These are phyloP conservation scores for Eucalyptus erythrocorys DNA, from an alignment of 345 rosid species.

Conservation along the genomic window DNA sequence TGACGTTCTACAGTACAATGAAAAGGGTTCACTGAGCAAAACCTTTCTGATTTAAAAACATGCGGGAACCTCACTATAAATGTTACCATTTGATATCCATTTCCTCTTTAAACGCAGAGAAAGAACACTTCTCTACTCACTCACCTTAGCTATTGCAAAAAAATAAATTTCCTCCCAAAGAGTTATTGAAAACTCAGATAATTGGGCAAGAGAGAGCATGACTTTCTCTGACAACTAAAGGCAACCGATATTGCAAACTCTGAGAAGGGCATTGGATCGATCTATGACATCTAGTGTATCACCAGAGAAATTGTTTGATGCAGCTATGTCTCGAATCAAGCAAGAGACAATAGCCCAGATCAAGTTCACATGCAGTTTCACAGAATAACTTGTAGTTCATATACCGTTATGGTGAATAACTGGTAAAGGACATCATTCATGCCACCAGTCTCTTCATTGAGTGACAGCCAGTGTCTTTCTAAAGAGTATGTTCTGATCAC, in stretches of 20 bases:
- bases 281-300: neutral
- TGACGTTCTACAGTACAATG: neutral
- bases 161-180: neutral
- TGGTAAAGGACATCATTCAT: slow-evolving; percentile 92
- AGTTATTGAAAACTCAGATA: neutral
- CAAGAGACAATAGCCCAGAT: neutral
- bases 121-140: neutral
- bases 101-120: neutral
- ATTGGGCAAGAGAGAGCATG: neutral
- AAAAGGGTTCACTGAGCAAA: neutral
- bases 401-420: slow-evolving; percentile 55
- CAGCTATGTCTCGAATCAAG: neutral
- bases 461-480: slow-evolving; percentile 69
- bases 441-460: slow-evolving; percentile 94
- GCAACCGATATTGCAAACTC: neutral
- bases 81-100: neutral
- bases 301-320: neutral
- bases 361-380: neutral
- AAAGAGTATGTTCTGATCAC: slow-evolving; percentile 44
- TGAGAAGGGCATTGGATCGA: neutral
- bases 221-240: neutral
- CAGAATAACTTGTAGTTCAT: neutral
- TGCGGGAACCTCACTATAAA: neutral
- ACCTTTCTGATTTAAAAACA: neutral
- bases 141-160: neutral